Base-by-base conservation (phyloP, 2,329 filamentous ascomycete genomes). In the Botrytis tulipae region DNA sequence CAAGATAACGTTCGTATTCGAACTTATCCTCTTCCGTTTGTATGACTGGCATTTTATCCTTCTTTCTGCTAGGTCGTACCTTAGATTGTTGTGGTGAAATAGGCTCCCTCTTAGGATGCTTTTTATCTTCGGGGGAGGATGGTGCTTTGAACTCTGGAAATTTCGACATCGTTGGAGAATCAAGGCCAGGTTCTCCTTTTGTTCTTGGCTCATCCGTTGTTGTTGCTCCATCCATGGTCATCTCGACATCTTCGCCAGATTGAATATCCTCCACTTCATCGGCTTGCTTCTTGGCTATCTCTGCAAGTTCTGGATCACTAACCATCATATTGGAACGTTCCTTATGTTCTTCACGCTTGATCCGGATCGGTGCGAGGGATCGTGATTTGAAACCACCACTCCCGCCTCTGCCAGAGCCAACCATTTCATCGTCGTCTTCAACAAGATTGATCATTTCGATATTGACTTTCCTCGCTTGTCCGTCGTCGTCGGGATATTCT, bases 11-110 rank as follows among this genome's bases (percentile, higher is more conserved):
- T 40, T 83, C 82, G 80, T 84, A 86, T 78, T 88, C 86, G 60
- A 83, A 83, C 60, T 81, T 81, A 73, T 88, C 87, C 77, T 88
- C 85, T 71, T 86, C 84, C 1, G 86, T 88, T 75, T 87, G 85
- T 54, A 87, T 81, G 35, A 83, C 82, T 0, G 84, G 85, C 65
- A 83, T 82, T 51, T 61, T 69, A 20, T 59, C 48, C 54, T 72
- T 72, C 51, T 46, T 59, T 59, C 25, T 65, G 25, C 32, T 63
- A 25, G 46, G 46, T 48, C 66, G 62, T n/a, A 46, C 29, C 62
- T 42, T 68, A 8, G 48, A 44, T 32, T 72, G 51, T 44, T 57
- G 46, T 22, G 67, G 29, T 44, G 51, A 63, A 37, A 42, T 29
- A n/a, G 51, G 60, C 57, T 70, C 69, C 29, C 44, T 76, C 59